A percentile compares a stretch with the other conserved stretches of the same genome.
These are phyloP conservation scores for Epichloe festucae DNA, from an alignment of 2,329 filamentous ascomycete species.

Conservation along the genomic window DNA sequence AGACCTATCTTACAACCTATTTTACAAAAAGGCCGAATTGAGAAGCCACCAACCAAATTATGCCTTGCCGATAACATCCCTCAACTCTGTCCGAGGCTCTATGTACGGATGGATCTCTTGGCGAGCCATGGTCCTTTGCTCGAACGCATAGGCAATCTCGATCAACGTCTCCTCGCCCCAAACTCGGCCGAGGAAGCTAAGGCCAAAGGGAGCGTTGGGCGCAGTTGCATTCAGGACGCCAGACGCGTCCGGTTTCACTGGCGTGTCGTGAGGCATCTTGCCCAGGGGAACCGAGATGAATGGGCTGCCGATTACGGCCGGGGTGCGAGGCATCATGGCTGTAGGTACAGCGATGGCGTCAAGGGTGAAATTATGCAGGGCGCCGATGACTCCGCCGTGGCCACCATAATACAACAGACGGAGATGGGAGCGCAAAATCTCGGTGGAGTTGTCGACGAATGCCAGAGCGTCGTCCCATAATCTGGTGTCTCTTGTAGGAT, in stretches of 20 bases:
- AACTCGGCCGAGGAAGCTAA: constrained; percentile 45
- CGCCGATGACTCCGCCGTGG: constrained; percentile 44
- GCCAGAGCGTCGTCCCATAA: constrained; percentile 41
- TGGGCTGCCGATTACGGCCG: constrained; percentile 45
- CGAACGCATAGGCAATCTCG: constrained; percentile 54
- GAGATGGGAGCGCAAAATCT: constrained; percentile 47
- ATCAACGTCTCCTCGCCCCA: constrained; percentile 50
- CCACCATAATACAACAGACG: constrained; percentile 38
- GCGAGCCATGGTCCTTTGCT: constrained; percentile 37
- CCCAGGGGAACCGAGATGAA: constrained; percentile 50
- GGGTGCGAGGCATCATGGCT: constrained; percentile 29
- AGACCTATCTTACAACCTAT: too few relatives aligned
- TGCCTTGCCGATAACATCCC: constrained; percentile 9
- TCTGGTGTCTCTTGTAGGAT: constrained; percentile 42
- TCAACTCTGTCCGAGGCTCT: constrained; percentile 19
- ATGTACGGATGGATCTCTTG: constrained; percentile 16
- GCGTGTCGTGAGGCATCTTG: constrained; percentile 37
- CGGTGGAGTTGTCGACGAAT: constrained; percentile 38
- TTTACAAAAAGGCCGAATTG: background rate
- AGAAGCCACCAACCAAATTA: background rate
- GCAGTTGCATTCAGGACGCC: constrained; percentile 34
- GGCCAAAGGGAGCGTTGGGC: constrained; percentile 47
- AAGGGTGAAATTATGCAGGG: constrained; percentile 38
- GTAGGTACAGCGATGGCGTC: constrained; percentile 50
- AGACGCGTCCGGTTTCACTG: constrained; percentile 29